Percentiles rank a stretch among this genome's conserved stretches.
Evolutionary conservation across 495 filamentous ascomycete genomes (phyloP).

Genomic region (Aspergillus kassunensis): DNA sequence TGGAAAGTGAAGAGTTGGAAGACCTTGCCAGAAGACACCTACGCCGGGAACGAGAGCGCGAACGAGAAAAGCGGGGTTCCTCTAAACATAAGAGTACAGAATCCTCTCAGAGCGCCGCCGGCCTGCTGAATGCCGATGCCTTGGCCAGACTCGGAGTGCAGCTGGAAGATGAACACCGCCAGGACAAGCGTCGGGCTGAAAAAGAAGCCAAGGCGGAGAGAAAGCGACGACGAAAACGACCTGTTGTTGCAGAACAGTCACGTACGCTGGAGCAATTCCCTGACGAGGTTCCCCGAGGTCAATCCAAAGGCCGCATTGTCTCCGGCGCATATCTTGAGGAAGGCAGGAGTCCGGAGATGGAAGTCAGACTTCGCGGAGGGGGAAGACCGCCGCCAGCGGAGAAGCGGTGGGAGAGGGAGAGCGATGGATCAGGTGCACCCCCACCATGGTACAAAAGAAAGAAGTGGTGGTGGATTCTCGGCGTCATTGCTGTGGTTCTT

Average conservation of each 20-base stretch:
- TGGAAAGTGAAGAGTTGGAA: slow-evolving; percentile 4
- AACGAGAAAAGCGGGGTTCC: slow-evolving; percentile 11
- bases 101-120: slow-evolving; percentile 37
- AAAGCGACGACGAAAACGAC: slow-evolving; percentile 30
- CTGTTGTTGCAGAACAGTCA: slow-evolving; percentile 25
- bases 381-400: slow-evolving; percentile 30
- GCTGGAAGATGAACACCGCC: slow-evolving; percentile 39
- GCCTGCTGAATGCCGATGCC: slow-evolving; percentile 47
- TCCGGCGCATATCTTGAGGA: slow-evolving; percentile 69
- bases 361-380: slow-evolving; percentile 37
- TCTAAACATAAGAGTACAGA: slow-evolving; percentile 39
- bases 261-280: slow-evolving; percentile 27
- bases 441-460: slow-evolving; percentile 33
- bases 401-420: slow-evolving; percentile 27
- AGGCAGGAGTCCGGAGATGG: slow-evolving; percentile 42
- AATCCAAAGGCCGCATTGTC: slow-evolving; percentile 55
- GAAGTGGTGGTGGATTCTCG: slow-evolving; percentile 32
- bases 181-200: slow-evolving; percentile 21
- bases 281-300: slow-evolving; percentile 31
- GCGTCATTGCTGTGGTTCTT: slow-evolving; percentile 51
- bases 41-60: slow-evolving; percentile 21
- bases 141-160: slow-evolving; percentile 59
- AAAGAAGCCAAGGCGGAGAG: slow-evolving; percentile 36
- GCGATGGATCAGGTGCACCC: slow-evolving; percentile 29
- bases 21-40: slow-evolving; percentile 4